Base-by-base conservation (phyloP, 768 basidiomycete species). In the Mycena rebaudengoi region DNA sequence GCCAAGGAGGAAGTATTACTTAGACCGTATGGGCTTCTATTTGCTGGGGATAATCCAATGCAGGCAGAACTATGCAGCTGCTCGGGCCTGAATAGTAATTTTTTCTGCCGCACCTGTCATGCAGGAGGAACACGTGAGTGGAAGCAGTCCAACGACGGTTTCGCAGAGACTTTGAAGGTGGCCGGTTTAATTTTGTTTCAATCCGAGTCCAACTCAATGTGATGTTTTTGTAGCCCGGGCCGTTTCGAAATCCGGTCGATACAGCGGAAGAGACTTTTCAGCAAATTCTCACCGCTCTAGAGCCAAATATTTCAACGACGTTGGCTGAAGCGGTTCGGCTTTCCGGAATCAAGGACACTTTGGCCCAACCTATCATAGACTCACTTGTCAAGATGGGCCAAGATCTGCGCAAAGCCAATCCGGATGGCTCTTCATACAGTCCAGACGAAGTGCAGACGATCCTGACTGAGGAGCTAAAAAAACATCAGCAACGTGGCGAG, bases 21-120 rank as follows among this genome's bases (percentile, higher is more conserved):
- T n/a, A n/a, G n/a, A n/a, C n/a, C n/a, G n/a, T n/a, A n/a, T n/a
- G n/a, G n/a, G n/a, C n/a, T n/a, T n/a, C n/a, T 79, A 3, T 35
- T 75, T 10, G 46, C 67, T 0, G 68, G 75, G 2, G 72, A 80
- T 56, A 80, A 80, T 28, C 78, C 74, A 0, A 78, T 79, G 79
- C 79, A 78, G n/a, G 72, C 77, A 0, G 75, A 80, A 33, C 67
- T 73, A 3, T 79, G 75, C 45, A 75, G 74, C 23, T 77, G 79
- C 8, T 68, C 64, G 6, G 75, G 78, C 0, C 48, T 79, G 0
- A 69, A 56, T 13, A 71, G 72, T 10, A 80, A 79, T 16, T 72
- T 65, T 37, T 69, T 78, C 33, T 80, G 79, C 23, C 68, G 64
- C 1, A 72, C 65, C 3, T 80, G 79, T 41, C 56, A 75, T 7